Conservation (phyloP, 768 basidiomycete genomes). For the Trametes punicea region DNA sequence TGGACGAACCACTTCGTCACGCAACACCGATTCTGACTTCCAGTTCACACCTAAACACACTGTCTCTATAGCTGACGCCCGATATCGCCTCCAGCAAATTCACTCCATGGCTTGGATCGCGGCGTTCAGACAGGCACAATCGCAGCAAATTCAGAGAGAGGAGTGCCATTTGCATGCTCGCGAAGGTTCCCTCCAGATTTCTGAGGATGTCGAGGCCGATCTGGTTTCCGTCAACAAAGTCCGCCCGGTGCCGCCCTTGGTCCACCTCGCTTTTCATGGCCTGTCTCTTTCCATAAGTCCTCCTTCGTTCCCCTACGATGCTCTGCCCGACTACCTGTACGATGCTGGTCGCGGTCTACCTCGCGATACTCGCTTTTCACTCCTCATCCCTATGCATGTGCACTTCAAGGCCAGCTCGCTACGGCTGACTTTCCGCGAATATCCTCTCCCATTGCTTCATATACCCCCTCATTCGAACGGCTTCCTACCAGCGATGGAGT, state of each 20-base stretch:
- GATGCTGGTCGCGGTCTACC: conserved; percentile 70
- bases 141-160: conserved; percentile 35
- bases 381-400: conserved; percentile 82
- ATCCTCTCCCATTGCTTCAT: conserved; percentile 81
- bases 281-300: conserved; percentile 52
- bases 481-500: conserved; percentile 48
- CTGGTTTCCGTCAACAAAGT: conserved; percentile 39
- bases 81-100: conserved; percentile 59
- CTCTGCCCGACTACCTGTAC: conserved; percentile 61
- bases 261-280: conserved; percentile 61
- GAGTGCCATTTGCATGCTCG: conserved; percentile 6
- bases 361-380: conserved; percentile 63
- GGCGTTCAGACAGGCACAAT: conserved; percentile 37
- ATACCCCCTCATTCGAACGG: conserved; percentile 50
- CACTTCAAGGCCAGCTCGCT: conserved; percentile 62
- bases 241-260: conserved; percentile 55
- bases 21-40: conserved; percentile 46
- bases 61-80: conserved; percentile 69
- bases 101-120: conserved; percentile 70
- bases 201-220: conserved; percentile 36
- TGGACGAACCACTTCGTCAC: conserved; percentile 17
- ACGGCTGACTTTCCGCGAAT: conserved; percentile 72
- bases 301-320: conserved; percentile 55
- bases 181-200: conserved; percentile 1
- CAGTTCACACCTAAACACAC: conserved; percentile 63